Base-by-base conservation (phyloP, 768 basidiomycete species). In the Naganishia vaughanmartiniae region DNA sequence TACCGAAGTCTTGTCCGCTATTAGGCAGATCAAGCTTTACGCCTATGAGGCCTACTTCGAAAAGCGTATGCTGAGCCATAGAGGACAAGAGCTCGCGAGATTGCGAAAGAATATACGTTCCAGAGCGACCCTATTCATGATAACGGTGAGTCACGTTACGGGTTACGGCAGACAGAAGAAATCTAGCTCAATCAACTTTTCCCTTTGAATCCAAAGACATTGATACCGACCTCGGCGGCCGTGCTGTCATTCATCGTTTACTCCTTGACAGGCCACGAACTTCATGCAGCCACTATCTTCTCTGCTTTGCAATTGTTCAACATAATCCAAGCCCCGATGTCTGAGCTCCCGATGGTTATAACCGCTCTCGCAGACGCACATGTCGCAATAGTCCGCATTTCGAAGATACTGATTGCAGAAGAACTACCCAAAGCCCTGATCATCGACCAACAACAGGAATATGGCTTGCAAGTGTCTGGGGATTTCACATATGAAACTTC, bases 1-100 rank as follows among this genome's bases (percentile, higher is more conserved):
- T 0, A 87, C 85, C 0, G 90, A 90, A 79, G 84, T 90, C 1
- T 80, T 91, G 17, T 87, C 88, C 77, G 87, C 87, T 51, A 88
- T 89, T 67, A 84, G 89, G 4, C 83, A 88, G 5, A 84, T 89
- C 74, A 89, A 89, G 78, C 81, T 84, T 33, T 89, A 87, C 74
- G 86, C 86, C 0, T 89, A 87, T 85, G 87, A 87, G 74, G 67
- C 67, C 31, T 77, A 74, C 58, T 81, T 81, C 51, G 74, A 72
- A 14, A 34, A 66, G 0, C 72, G 76, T 30, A 73, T 80, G 34
- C 55, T 73, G 6, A 71, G 67, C 0, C 67, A 79, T 56, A 69
- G 81, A 24, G 63, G 63, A 48, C 42, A 76, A 33, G 81, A 81
- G 55, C 63, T 80, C 19, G 67, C 34, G 0, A 70, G 78, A 45